Evolutionary conservation across 768 basidiomycete genomes (phyloP).

Genomic region (Lactarius psammicola): DNA sequence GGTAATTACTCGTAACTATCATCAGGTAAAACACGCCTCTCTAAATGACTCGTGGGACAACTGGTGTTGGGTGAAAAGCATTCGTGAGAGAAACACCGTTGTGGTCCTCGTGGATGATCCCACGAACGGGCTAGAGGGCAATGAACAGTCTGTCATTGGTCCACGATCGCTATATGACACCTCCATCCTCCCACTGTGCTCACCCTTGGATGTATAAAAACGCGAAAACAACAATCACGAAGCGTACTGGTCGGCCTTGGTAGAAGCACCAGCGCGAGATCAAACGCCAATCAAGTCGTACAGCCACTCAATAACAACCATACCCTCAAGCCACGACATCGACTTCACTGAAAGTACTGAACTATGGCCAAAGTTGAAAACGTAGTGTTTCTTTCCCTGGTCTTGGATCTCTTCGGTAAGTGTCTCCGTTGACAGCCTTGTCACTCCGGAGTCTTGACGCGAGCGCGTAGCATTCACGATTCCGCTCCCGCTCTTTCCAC

Average conservation of each 20-base stretch:
- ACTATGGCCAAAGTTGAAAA: slow-evolving; percentile 68
- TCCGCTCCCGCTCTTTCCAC: slow-evolving; percentile 95
- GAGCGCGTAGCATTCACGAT: slow-evolving; percentile 75
- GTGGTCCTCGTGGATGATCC: background rate
- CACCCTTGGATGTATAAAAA: slow-evolving; percentile 1
- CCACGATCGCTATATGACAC: background rate
- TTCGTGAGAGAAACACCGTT: slow-evolving; percentile 1
- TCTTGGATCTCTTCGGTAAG: slow-evolving; percentile 82
- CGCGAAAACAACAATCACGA: background rate
- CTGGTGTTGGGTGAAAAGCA: background rate
- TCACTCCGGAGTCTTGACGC: slow-evolving; percentile 10
- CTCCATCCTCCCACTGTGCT: background rate
- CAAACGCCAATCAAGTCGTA: background rate
- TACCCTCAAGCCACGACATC: background rate
- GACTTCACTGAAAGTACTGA: background rate
- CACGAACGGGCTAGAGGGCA: background rate
- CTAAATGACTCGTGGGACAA: slow-evolving; percentile 16
- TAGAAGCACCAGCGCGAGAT: background rate
- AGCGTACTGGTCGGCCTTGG: background rate
- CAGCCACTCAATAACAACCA: background rate
- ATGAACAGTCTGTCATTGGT: slow-evolving; percentile 3
- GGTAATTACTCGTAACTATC: background rate
- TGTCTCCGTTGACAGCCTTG: slow-evolving; percentile 8
- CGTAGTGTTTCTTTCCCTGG: slow-evolving; percentile 85
- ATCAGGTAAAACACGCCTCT: background rate